phyloP scores from a whole-genome alignment of 139 green algal species.

The Picochlorum sp. region DNA sequence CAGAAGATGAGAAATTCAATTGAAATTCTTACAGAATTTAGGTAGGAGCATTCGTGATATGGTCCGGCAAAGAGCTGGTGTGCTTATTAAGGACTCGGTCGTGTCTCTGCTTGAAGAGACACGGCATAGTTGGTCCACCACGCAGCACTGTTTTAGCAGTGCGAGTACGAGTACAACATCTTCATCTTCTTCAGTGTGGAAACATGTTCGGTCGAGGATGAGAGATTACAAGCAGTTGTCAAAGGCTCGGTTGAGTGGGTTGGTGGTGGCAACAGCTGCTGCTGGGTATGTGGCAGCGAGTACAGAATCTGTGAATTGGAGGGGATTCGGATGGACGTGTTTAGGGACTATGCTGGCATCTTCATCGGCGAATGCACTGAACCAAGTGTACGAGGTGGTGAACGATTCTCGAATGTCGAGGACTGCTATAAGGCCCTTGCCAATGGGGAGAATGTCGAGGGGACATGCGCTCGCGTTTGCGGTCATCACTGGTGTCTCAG shows the following conservation, averaged over 20 bases:
- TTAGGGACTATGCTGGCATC: conserved; percentile 80
- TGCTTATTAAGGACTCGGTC: too few relatives aligned
- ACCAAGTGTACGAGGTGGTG: conserved; percentile 85
- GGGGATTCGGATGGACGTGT: conserved; percentile 62
- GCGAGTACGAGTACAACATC: too few relatives aligned
- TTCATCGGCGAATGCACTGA: conserved; percentile 89
- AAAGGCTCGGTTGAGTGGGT: conserved; percentile 73
- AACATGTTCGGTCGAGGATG: conserved; percentile 21
- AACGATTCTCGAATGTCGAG: conserved; percentile 81
- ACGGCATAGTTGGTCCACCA: too few relatives aligned
- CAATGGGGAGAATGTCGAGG: conserved; percentile 59
- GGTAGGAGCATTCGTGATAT: too few relatives aligned
- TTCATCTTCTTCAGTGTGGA: too few relatives aligned
- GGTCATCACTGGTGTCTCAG: conserved; percentile 43
- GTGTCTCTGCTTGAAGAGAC: too few relatives aligned
- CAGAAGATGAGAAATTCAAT: too few relatives aligned
- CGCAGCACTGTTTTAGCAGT: too few relatives aligned
- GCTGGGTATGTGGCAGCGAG: conserved; percentile 80
- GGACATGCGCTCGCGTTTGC: conserved; percentile 79
- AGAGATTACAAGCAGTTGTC: conserved; percentile 76
- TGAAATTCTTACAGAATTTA: too few relatives aligned
- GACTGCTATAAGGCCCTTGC: conserved; percentile 84
- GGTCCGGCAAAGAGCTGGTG: too few relatives aligned
- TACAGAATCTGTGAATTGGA: conserved; percentile 58
- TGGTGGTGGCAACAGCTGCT: conserved; percentile 82